Conservation (phyloP, 257 asterid species). For the Ajuga chamaepitys region DNA sequence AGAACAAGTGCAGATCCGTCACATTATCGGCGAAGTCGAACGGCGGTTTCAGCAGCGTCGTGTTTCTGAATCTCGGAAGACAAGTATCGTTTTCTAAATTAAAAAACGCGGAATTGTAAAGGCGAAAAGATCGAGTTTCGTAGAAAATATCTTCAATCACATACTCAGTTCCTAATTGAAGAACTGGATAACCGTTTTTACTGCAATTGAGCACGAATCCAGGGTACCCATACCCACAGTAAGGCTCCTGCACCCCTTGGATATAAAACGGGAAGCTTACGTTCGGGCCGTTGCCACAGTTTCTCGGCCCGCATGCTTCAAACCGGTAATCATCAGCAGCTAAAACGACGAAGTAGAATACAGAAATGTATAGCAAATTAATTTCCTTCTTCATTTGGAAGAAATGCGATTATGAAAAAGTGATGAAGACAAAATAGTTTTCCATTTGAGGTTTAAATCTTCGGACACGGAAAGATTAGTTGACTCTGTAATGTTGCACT, state of each 20-base stretch:
- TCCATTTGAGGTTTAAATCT: neutral
- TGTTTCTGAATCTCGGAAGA: conserved; percentile 26
- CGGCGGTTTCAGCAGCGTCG: neutral
- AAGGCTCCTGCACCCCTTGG: too few relatives aligned
- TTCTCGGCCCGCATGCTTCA: neutral
- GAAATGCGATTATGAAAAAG: neutral
- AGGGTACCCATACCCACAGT: neutral
- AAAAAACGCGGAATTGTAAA: conserved; percentile 17
- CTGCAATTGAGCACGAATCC: conserved; percentile 34
- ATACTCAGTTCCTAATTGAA: conserved; percentile 20
- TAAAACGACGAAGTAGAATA: neutral
- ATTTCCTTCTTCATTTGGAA: conserved; percentile 19
- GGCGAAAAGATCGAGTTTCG: conserved; percentile 7
- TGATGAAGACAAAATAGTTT: neutral
- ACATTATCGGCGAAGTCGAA: neutral
- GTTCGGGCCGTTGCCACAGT: neutral
- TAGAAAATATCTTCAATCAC: conserved; percentile 32
- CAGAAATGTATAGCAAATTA: conserved; percentile 7
- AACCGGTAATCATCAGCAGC: neutral
- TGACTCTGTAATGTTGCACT: neutral
- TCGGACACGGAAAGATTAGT: neutral
- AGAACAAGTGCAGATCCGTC: conserved; percentile 31
- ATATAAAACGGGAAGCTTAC: too few relatives aligned
- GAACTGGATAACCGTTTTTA: conserved; percentile 24
- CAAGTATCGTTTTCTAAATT: neutral